phyloP scores from a whole-genome alignment of 108 stramenopile genomes.

The Stephanodiscus triporus region DNA sequence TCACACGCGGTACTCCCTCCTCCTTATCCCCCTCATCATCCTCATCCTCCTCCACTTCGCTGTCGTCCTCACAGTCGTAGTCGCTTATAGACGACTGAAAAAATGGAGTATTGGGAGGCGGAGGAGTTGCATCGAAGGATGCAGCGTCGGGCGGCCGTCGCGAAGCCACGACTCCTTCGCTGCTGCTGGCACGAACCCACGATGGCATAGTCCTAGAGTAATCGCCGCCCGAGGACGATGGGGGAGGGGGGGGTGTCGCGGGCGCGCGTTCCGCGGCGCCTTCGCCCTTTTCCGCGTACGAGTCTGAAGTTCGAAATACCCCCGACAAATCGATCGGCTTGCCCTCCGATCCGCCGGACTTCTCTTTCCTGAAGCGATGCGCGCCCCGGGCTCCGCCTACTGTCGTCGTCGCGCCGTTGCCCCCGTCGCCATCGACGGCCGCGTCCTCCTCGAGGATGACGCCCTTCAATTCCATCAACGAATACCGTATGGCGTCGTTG shows the following conservation, averaged over 20 bases:
- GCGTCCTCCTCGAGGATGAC: conserved; percentile 27
- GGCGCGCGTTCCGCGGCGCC: not conserved
- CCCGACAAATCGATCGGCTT: conserved; percentile 29
- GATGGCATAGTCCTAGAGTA: conserved; percentile 21
- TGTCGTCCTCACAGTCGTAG: not conserved
- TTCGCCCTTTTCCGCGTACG: not conserved
- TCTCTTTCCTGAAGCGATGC: conserved; percentile 8
- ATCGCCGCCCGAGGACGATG: not conserved
- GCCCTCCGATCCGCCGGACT: conserved; percentile 3
- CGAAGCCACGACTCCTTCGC: not conserved
- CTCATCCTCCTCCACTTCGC: not conserved
- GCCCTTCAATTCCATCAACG: conserved; percentile 32
- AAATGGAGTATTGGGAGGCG: conserved; percentile 36
- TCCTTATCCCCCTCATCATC: conserved; percentile 7
- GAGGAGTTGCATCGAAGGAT: not conserved
- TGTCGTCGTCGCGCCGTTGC: not conserved
- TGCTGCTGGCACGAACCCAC: conserved; percentile 2
- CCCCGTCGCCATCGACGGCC: not conserved
- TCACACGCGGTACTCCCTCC: not conserved
- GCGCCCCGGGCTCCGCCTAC: no score
- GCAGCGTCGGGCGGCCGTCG: conserved; percentile 1
- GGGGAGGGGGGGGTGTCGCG: not conserved
- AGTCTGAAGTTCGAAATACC: conserved; percentile 19
- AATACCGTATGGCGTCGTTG: conserved; percentile 19
- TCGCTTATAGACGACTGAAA: conserved; percentile 27